phyloP scores from a whole-genome alignment of 1,139 yeast genomes.

The Pichia kudriavzevii region DNA sequence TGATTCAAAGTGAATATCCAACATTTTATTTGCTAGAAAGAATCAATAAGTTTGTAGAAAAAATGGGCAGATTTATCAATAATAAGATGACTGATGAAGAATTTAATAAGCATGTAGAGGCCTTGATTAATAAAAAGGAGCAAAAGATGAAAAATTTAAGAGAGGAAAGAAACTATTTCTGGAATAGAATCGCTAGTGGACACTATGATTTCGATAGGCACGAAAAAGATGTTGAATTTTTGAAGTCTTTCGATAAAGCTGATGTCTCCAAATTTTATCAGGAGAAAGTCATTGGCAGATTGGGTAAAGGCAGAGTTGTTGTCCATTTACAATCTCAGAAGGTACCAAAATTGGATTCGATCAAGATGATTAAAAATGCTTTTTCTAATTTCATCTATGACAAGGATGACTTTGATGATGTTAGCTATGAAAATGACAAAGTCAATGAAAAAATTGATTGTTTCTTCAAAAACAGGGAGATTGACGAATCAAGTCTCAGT shows the following conservation, averaged over 20 bases:
- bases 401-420: constrained; percentile 21
- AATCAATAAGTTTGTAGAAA: constrained; percentile 55
- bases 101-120: constrained; percentile 59
- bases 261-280: constrained; percentile 54
- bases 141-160: constrained; percentile 69
- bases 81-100: constrained; percentile 41
- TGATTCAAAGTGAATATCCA: constrained; percentile 79
- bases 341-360: constrained; percentile 25
- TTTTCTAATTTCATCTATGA: constrained; percentile 26
- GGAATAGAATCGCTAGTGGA: constrained; percentile 65
- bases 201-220: constrained; percentile 64
- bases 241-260: constrained; percentile 45
- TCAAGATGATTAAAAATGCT: constrained; percentile 19
- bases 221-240: constrained; percentile 48
- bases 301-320: constrained; percentile 41
- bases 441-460: constrained; percentile 18
- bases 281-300: constrained; percentile 33
- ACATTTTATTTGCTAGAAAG: constrained; percentile 70
- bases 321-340: constrained; percentile 64
- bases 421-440: constrained; percentile 24
- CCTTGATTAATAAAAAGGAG: constrained; percentile 57
- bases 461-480: constrained; percentile 8
- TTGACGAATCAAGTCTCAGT: constrained; percentile 10
- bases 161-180: constrained; percentile 65
- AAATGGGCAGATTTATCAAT: constrained; percentile 16